Base-by-base conservation (phyloP, 2,329 filamentous ascomycete species). In the Aspergillus piperis region DNA sequence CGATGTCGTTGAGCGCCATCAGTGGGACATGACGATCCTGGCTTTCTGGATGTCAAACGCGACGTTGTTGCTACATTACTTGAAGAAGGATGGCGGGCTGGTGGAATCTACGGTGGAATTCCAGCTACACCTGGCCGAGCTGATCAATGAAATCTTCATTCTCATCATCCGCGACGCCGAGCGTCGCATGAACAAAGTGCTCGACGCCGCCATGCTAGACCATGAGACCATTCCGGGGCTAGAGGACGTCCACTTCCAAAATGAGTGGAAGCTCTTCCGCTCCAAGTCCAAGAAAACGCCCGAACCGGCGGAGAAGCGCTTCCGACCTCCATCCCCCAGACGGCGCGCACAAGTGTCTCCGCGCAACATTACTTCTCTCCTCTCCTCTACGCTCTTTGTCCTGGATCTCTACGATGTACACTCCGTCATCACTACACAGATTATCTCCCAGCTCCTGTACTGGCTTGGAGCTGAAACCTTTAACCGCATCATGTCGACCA, bases 21-120 rank as follows among this genome's bases (percentile, higher is more conserved):
- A 99, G 73, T 98, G 95, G 95, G 95, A 99, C 73, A 99, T 99
- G 95, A 99, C 95, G 0, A 96, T 99, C 66, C 82, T 99, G 39
- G 95, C 95, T 2, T 99, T 99, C 73, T 99, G 95, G 95, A 92
- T 97, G 71, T 98, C 95, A 1, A 99, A 99, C 75, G 92, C 92
- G 8, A 99, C 95, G 0, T 80, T 99, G 41, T 80, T 99, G n/a
- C 81, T 98, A 56, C 94, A 99, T 76, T 99, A 99, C 73, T 82
- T 99, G 57, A 97, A 96, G 75, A 99, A 99, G 77, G 95, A 99
- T 69, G 80, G 85, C 5, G 93, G 92, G 0, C 80, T 98, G 17
- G 84, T 93, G 6, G 85, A 89, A 70, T 88, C 90, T 8, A 98
- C 94, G 0, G 85, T 88, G 0, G 89, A 95, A 66, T 98, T 97